Evolutionary conservation across 768 basidiomycete species (phyloP).

Genomic region (Gymnopilus junonius): DNA sequence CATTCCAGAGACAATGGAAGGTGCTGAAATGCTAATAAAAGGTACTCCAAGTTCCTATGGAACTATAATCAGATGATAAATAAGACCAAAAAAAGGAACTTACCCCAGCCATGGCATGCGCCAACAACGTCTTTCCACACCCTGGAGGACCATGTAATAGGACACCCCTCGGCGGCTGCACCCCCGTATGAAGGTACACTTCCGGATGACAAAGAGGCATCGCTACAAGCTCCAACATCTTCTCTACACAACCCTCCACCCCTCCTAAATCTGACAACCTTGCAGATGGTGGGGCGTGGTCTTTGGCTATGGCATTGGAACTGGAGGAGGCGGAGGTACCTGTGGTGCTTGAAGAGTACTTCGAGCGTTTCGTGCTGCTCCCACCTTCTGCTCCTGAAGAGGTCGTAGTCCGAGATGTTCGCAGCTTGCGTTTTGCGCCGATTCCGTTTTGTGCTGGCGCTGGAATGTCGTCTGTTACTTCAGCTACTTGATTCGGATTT

Average conservation of each 20-base stretch:
- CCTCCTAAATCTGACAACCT: slow-evolving; percentile 89
- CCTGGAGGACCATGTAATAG: slow-evolving; percentile 95
- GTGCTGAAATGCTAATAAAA: slow-evolving; percentile 94
- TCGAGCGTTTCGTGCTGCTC: slow-evolving; percentile 57
- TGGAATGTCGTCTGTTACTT: slow-evolving; percentile 14
- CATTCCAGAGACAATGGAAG: slow-evolving; percentile 97
- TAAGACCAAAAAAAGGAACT: slow-evolving; percentile 23
- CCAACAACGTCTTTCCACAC: slow-evolving; percentile 94
- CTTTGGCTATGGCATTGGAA: slow-evolving; percentile 51
- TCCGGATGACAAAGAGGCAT: slow-evolving; percentile 96
- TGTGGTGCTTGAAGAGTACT: slow-evolving; percentile 33
- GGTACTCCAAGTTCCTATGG: slow-evolving; percentile 87
- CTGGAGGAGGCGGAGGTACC: slow-evolving; percentile 16
- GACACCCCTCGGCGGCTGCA: slow-evolving; percentile 91
- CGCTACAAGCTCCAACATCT: slow-evolving; percentile 94
- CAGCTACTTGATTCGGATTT: not conserved
- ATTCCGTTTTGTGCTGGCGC: slow-evolving; percentile 27
- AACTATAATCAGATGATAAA: not conserved
- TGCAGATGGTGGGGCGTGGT: slow-evolving; percentile 72
- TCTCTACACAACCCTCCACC: slow-evolving; percentile 83
- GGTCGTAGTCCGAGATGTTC: slow-evolving; percentile 43
- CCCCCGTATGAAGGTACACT: slow-evolving; percentile 91
- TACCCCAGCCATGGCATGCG: slow-evolving; percentile 95
- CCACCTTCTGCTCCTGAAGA: slow-evolving; percentile 42
- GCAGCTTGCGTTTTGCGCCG: slow-evolving; percentile 62